Evolutionary conservation across 2,329 filamentous ascomycete genomes (phyloP), one percentile per base, ranked within the genome.

Genomic region (Cercospora sojina): DNA sequence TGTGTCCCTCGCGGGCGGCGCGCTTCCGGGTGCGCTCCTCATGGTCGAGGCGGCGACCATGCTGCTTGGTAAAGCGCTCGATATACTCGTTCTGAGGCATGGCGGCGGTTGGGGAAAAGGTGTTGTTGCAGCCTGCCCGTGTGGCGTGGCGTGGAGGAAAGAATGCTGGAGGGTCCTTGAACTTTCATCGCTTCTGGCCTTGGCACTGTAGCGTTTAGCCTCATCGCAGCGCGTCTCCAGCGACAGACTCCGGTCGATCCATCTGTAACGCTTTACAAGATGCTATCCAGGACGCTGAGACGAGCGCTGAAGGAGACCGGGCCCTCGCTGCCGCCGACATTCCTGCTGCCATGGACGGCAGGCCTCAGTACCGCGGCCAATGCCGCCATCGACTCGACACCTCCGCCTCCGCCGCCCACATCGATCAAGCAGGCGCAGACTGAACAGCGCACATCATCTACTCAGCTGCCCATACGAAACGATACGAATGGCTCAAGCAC

Each of bases 1-100:
- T 89, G 85, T 99, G 94, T 67, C 88, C 90, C 83, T 96, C 92
- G 82, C 95, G 90, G 67, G 95, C 95, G 69, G 87, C 83, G 74
- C 89, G 88, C 86, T 99, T 99, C 76, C 95, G 91, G 67, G 84
- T 83, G 72, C 93, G 90, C 83, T 99, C 95, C 76, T 97, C 93
- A 80, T 94, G 87, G 79, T 96, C 92, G 72, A 91, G 86, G 67
- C 88, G 75, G 59, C 74, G 75, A 67, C 82, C 82, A 71, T 83
- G 81, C 74, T 80, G 81, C 77, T 91, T 91, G 74, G 86, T 84
- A 84, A 88, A 93, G 80, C 91, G 86, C 80, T 95, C 92, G 82
- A 84, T 84, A 69, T 85, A 90, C 81, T 91, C 90, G 81, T 93
- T 93, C 84, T 94, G 90, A 85, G 90, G 90, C 90, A 90, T 82